Evolutionary conservation across 129 eudicot genomes (phyloP).

Genomic region (Solidago caesia): DNA sequence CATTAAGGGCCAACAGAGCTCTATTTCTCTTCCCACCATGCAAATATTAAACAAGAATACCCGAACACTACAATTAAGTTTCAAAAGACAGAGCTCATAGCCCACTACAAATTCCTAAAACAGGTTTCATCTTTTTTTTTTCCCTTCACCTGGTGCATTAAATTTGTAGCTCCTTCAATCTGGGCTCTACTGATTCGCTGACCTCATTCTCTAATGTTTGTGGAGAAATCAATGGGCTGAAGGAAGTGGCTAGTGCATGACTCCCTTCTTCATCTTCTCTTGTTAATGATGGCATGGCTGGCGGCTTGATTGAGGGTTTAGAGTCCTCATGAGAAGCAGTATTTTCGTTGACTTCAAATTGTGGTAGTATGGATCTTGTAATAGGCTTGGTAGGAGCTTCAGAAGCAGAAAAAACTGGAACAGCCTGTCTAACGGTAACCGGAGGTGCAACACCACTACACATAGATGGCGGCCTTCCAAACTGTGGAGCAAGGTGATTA

Average conservation of each 20-base stretch:
- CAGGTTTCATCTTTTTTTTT: not conserved
- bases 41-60: slow-evolving; percentile 18
- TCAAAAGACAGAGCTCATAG: slow-evolving; percentile 14
- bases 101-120: slow-evolving; percentile 32
- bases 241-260: not conserved
- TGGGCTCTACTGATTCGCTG: slow-evolving; percentile 7
- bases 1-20: slow-evolving; percentile 9
- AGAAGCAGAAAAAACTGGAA: slow-evolving; percentile 28
- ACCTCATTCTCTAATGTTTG: not conserved
- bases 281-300: slow-evolving; percentile 18
- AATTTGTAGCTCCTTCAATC: slow-evolving; percentile 25
- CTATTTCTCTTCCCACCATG: slow-evolving; percentile 15
- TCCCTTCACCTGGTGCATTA: not conserved
- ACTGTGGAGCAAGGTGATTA: slow-evolving; percentile 31
- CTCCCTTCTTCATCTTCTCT: slow-evolving; percentile 22
- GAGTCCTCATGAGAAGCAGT: slow-evolving; percentile 11
- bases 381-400: slow-evolving; percentile 21
- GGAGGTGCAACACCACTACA: slow-evolving; percentile 41
- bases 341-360: slow-evolving; percentile 5
- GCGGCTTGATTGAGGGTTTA: slow-evolving; percentile 1
- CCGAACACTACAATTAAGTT: slow-evolving; percentile 26
- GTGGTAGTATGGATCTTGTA: slow-evolving; percentile 3
- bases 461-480: slow-evolving; percentile 31
- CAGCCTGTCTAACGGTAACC: slow-evolving; percentile 35
- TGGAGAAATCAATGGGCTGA: not conserved